A percentile compares a stretch with the other conserved stretches of the same genome.
These are phyloP conservation scores for Chaetomiaceae sp. DNA, from an alignment of 2,329 filamentous ascomycete genomes.

Conservation along the genomic window DNA sequence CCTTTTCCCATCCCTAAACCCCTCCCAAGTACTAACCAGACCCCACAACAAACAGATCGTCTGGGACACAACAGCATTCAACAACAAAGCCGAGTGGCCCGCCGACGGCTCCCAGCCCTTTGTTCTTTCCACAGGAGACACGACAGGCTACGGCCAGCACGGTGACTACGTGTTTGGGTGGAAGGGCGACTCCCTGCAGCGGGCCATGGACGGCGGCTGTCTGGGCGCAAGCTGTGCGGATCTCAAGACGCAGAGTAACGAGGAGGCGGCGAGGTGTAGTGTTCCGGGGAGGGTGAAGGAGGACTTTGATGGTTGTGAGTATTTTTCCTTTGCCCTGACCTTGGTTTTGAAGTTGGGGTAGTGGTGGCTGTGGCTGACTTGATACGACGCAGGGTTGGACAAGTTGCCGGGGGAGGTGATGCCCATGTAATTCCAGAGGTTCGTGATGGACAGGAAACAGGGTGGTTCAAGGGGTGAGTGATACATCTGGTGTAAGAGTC, in stretches of 20 bases:
- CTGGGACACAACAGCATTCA: slow-evolving; percentile 38
- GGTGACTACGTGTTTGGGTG: slow-evolving; percentile 37
- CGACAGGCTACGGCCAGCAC: slow-evolving; percentile 37
- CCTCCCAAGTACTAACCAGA: no score
- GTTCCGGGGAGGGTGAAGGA: slow-evolving; percentile 31
- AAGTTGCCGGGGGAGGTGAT: slow-evolving; percentile 7
- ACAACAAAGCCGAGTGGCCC: slow-evolving; percentile 33
- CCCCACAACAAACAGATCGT: slow-evolving; percentile 36
- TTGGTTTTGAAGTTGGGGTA: not conserved
- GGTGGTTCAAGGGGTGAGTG: no score
- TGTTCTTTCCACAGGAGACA: slow-evolving; percentile 32
- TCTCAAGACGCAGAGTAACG: slow-evolving; percentile 31
- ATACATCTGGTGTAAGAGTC: no score
- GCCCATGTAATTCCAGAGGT: not conserved
- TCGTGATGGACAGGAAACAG: not conserved
- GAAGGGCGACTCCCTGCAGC: slow-evolving; percentile 33
- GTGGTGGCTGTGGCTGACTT: not conserved
- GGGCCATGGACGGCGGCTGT: slow-evolving; percentile 37
- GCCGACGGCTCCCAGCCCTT: slow-evolving; percentile 36
- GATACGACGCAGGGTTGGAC: slow-evolving; percentile 1
- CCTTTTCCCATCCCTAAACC: not conserved
- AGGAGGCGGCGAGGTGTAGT: slow-evolving; percentile 29
- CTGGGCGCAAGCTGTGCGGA: slow-evolving; percentile 34
- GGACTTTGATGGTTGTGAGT: slow-evolving; percentile 36
- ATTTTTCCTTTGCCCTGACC: not conserved